Base-by-base conservation (phyloP, 1,139 yeast genomes). In the Nakaseomyces glabratus region DNA sequence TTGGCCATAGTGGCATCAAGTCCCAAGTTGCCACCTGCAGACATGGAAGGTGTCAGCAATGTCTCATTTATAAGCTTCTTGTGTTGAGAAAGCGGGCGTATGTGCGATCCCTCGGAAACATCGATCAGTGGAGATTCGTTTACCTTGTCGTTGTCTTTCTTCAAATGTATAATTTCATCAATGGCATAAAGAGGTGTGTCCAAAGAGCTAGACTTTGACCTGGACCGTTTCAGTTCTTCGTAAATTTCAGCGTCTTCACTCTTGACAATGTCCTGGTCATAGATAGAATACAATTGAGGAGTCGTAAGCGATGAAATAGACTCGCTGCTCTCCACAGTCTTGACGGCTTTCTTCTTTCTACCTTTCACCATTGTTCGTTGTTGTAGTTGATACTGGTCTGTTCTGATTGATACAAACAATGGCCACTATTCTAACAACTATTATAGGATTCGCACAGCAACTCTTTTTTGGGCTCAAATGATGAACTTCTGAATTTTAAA, bases 251-350 rank as follows among this genome's bases (percentile, higher is more conserved):
- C 44, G 31, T 54, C 57, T 17, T 49, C 54, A 12, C 52, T 51
- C 22, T 48, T 45, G 4, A 51, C 47, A 18, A 57, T 48, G 20
- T 56, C 60, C 13, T 50, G 53, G 35, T 57, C 61, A 35, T 58
- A 58, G 13, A 46, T 39, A 0, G 58, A 52, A 28, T 43, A 55
- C 22, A 57, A 39, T n/a, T 53, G 50, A 17, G 60, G 59, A 34
- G 48, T 52, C 14, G 58, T 52, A 28, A 55, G 33, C 20, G 38
- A 43, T 34, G 42, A 43, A 14, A 50, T 47, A 17, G 57, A 51
- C 25, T 50, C 54, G 6, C 42, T 46, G 34, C 52, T 49, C 28
- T 34, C 36, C 14, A 24, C 44, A 18, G 12, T 20, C 32, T 20
- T 20, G 5, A 28, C 23, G 5, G 32, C 12, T 24, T 24, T 13